Conservation (phyloP, 495 filamentous ascomycete species). For the Hypoxylon perforatum region DNA sequence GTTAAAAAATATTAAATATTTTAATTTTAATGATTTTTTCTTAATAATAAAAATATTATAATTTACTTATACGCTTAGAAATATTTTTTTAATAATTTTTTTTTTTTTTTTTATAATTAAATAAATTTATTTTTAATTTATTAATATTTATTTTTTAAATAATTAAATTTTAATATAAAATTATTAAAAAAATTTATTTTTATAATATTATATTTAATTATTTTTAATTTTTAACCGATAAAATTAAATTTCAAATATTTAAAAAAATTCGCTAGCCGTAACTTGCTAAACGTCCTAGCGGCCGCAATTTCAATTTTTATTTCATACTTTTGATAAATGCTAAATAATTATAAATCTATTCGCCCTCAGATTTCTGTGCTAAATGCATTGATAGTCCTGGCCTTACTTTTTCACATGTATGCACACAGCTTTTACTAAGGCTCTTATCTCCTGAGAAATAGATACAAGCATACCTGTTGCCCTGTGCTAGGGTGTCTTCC, state of each 20-base stretch:
- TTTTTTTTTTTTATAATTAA: neutral
- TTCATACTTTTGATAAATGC: neutral
- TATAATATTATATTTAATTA: neutral
- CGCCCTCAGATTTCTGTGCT: no score
- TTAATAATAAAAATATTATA: neutral
- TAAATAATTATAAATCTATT: constrained; percentile 13
- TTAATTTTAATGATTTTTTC: neutral
- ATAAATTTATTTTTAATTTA: neutral
- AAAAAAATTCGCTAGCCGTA: neutral
- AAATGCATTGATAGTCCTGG: neutral
- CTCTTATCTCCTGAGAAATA: no score
- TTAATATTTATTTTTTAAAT: constrained; percentile 4
- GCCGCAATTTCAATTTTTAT: neutral
- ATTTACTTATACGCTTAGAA: neutral
- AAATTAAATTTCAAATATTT: constrained; percentile 1
- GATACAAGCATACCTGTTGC: no score
- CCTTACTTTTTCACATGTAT: neutral
- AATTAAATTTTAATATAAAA: neutral
- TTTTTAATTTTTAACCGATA: constrained; percentile 4
- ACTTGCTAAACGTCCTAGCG: no score
- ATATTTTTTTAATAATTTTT: constrained; percentile 3
- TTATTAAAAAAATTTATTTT: neutral
- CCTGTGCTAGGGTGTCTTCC: no score
- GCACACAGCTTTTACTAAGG: neutral
- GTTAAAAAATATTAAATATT: neutral